These are phyloP conservation scores for Claviceps quebecensis DNA, from an alignment of 2,329 filamentous ascomycete species.

Conservation along the genomic window DNA sequence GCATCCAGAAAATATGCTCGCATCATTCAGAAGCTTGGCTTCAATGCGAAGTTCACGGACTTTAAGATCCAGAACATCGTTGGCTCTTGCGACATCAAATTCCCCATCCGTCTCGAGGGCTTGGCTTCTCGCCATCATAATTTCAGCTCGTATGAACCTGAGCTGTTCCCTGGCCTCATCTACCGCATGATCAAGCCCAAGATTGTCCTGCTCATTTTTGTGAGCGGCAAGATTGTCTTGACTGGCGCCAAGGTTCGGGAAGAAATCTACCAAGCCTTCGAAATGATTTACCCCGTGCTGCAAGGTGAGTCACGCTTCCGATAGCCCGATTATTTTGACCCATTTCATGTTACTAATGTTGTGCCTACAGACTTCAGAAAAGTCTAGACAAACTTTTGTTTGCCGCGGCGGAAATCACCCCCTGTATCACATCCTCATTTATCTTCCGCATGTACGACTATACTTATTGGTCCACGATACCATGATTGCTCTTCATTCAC, in stretches of 20 bases:
- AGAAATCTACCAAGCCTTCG: conserved; percentile 93
- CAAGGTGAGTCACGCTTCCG: conserved; percentile 45
- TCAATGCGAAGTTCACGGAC: conserved; percentile 98
- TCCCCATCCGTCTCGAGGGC: conserved; percentile 92
- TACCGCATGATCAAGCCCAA: conserved; percentile 99
- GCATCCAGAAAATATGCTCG: conserved; percentile 95
- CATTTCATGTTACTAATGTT: not conserved
- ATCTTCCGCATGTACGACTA: conserved; percentile 25
- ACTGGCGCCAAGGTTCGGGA: conserved; percentile 96
- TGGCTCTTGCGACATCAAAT: conserved; percentile 97
- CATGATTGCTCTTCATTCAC: conserved; percentile 26
- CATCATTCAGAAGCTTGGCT: conserved; percentile 98
- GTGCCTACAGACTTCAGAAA: conserved; percentile 39
- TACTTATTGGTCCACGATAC: conserved; percentile 30
- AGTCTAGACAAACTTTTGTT: conserved; percentile 24
- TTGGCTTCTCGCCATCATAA: conserved; percentile 95
- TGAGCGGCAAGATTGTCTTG: conserved; percentile 94
- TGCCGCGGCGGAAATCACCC: conserved; percentile 3
- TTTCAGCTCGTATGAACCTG: conserved; percentile 97
- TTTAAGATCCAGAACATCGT: conserved; percentile 99
- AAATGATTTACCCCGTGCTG: conserved; percentile 93
- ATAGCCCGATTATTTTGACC: not conserved
- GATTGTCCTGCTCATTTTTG: conserved; percentile 95
- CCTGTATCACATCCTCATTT: conserved; percentile 10
- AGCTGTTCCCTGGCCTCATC: conserved; percentile 96